These are phyloP conservation scores for Lippia alba DNA, from an alignment of 305 asterid genomes.

Conservation along the genomic window DNA sequence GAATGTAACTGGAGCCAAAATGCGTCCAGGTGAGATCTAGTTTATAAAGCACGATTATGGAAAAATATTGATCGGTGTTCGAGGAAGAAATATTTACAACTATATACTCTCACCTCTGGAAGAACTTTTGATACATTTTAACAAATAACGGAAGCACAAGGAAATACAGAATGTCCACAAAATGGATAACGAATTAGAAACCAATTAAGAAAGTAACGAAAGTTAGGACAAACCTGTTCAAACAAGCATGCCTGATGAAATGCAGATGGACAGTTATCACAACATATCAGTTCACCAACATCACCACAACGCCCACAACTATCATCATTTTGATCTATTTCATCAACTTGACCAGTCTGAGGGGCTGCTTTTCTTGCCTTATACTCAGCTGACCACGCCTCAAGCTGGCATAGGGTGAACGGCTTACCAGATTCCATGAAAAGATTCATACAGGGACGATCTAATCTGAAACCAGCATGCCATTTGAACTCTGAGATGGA, in stretches of 20 bases:
- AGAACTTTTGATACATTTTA: conserved; percentile 12
- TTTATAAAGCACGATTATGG: not conserved
- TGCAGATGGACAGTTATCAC: conserved; percentile 98
- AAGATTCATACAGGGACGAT: conserved; percentile 70
- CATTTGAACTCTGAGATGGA: conserved; percentile 72
- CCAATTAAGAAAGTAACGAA: conserved; percentile 22
- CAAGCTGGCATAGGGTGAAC: conserved; percentile 83
- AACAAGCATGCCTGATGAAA: conserved; percentile 94
- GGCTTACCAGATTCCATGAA: conserved; percentile 88
- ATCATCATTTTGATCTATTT: conserved; percentile 89
- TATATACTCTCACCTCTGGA: conserved; percentile 25
- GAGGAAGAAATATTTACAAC: conserved; percentile 7
- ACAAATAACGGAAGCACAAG: not conserved
- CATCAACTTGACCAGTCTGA: conserved; percentile 60
- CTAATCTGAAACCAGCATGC: conserved; percentile 71
- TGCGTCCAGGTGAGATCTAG: conserved; percentile 17
- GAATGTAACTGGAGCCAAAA: conserved; percentile 24
- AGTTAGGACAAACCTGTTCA: conserved; percentile 65
- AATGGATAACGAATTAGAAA: conserved; percentile 21
- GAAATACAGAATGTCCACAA: conserved; percentile 6
- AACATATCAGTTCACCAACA: conserved; percentile 93
- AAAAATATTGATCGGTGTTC: not conserved
- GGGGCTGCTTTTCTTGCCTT: conserved; percentile 69
- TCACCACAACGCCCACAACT: conserved; percentile 98
- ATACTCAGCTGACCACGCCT: conserved; percentile 98